Base-by-base conservation (phyloP, 1,139 yeast genomes). In the Yamadazyma friedrichii region DNA sequence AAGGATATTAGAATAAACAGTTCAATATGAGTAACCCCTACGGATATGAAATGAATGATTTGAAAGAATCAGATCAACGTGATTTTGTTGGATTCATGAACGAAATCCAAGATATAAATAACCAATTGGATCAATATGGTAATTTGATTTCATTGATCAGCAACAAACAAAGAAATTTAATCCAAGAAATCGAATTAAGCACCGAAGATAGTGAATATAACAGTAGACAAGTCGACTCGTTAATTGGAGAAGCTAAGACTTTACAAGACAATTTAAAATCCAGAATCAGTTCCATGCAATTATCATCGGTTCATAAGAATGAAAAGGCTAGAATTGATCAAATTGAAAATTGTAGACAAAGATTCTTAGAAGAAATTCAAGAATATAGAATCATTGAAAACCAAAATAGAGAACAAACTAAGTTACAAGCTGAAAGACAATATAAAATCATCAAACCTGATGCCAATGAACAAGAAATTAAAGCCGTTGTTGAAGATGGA, bases 391-490 rank as follows among this genome's bases (percentile, higher is more conserved):
- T 82, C 56, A 80, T 87, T 49, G 98, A 94, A 66, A 88, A 89
- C 50, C 81, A 84, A 58, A 89, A 87, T 72, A 79, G 91, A 51
- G 89, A 86, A 59, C 82, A 84, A 56, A 88, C 88, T 62, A 82
- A 86, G 63, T 80, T 80, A 46, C 96, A 88, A 57, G 96, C 96
- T 39, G 93, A 85, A 60, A 83, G 97, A 64, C 98, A 93, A 72
- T 89, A 85, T 70, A 82, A 82, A 59, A 87, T 93, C 56, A 93
- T 93, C 47, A 88, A 88, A 56, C 98, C 98, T 9, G 91, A 88
- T 48, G 97, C 98, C 24, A 78, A 94, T 16, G 88, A 86, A 25
- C 88, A 78, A 37, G 96, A 91, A 64, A 81, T 87, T 44, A 80
- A 77, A 53, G 86, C 82, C 44, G 97, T 95, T 34, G 82, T 88